Conservation (phyloP, 108 stramenopile species). For the Bacterosira constricta region DNA sequence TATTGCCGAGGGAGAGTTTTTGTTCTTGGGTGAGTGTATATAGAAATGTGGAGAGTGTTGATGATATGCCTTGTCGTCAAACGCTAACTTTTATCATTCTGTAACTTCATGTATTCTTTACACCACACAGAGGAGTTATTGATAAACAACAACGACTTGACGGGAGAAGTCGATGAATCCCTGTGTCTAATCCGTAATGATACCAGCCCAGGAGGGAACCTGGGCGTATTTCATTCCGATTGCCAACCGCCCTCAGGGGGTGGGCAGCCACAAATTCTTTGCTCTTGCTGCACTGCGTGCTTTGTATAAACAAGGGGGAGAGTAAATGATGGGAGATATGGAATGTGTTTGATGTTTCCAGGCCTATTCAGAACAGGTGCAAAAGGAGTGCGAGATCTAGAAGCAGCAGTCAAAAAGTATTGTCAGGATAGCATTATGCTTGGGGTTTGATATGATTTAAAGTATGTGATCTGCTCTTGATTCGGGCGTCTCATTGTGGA, state of each 20-base stretch:
- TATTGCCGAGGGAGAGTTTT: conserved; percentile 48
- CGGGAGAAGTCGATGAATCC: conserved; percentile 43
- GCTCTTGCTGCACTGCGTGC: conserved; percentile 51
- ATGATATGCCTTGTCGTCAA: background rate
- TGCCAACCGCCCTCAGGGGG: conserved; percentile 43
- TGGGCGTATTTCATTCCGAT: conserved; percentile 48
- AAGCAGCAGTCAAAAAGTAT: too few species aligned
- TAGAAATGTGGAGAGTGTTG: background rate
- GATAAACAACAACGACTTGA: conserved; percentile 46
- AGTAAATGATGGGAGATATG: background rate
- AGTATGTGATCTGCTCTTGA: too few species aligned
- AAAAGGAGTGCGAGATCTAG: too few species aligned
- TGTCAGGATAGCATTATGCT: too few species aligned
- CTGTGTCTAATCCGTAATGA: conserved; percentile 44
- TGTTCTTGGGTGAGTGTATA: conserved; percentile 45
- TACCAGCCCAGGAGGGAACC: conserved; percentile 34
- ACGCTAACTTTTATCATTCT: background rate
- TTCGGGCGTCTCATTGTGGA: too few species aligned
- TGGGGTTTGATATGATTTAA: too few species aligned
- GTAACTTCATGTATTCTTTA: too few species aligned
- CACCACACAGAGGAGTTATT: conserved; percentile 45
- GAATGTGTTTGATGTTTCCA: too few species aligned
- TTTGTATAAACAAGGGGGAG: conserved; percentile 25
- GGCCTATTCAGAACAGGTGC: too few species aligned
- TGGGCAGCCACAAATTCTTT: conserved; percentile 41